Base-by-base conservation (phyloP, 306 rosid genomes). In the Prunus dulcis region DNA sequence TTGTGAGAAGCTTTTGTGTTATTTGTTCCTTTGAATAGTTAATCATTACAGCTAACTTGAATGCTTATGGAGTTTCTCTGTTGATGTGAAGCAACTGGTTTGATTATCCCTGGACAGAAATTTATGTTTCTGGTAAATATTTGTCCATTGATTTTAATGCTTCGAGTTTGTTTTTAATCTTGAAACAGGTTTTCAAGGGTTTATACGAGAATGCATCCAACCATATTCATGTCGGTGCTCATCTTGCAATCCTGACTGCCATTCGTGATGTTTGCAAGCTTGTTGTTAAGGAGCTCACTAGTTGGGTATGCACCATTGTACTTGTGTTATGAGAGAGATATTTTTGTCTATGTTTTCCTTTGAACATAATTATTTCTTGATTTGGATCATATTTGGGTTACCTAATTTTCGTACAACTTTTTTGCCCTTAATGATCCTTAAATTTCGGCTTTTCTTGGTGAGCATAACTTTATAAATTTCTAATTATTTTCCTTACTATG, bases 211-310 rank as follows among this genome's bases (percentile, higher is more conserved):
- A 92, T 80, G 93, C 89, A 9, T 86, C 97, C 19, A 92, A 89
- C 84, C 85, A 52, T 49, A 76, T 85, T 72, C 99, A 96, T 65
- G 93, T 91, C 52, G 81, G 76, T 74, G 89, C 96, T 73, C 93
- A 91, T 88, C 96, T 96, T 49, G 78, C 98, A 73, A 89, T 92
- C 75, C 83, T 96, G 69, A 86, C 91, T 81, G 99, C 97, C 20
- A 91, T 96, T 72, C 98, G 99, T 23, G 99, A 96, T 88, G 99
- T 96, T 88, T 96, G 99, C 88, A 96, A 96, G 93, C 97, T 90
- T 80, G 98, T 91, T 81, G 96, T 91, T 45, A 96, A 89, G 88
- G 97, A 92, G 81, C 93, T 96, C 75, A 92, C 97, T 76, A 91
- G 97, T 80, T 96, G 99, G 99, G 99, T 96, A 88, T 74, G 94